Conservation (phyloP, 495 filamentous ascomycete species). For the Alectoria sarmentosa region DNA sequence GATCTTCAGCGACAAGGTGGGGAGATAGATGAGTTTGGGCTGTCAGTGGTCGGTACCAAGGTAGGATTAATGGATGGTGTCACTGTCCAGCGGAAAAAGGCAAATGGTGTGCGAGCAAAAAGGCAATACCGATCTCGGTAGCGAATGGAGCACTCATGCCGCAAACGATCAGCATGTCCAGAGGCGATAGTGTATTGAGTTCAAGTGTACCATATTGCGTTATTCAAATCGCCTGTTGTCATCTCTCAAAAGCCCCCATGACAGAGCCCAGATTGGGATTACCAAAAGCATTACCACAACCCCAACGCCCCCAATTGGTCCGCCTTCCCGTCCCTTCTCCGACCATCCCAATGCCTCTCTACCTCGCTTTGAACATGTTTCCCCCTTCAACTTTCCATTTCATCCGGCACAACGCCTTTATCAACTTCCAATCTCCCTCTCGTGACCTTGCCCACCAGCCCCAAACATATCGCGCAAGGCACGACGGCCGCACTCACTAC, state of each 20-base stretch:
- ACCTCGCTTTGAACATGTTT: neutral
- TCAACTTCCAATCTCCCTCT: constrained; percentile 53
- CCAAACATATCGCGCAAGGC: constrained; percentile 60
- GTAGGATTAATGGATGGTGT: neutral
- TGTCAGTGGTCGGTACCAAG: neutral
- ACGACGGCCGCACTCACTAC: constrained; percentile 58
- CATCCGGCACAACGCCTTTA: neutral
- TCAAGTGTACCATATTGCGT: neutral
- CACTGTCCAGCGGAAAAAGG: too few relatives aligned
- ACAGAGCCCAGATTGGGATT: neutral
- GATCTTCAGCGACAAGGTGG: neutral
- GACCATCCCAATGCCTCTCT: neutral
- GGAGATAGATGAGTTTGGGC: neutral
- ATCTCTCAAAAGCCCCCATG: neutral
- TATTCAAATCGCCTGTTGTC: neutral
- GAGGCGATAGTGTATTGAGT: neutral
- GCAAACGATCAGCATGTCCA: neutral
- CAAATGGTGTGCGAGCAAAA: neutral
- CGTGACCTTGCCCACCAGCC: constrained; percentile 49
- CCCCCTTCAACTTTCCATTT: neutral
- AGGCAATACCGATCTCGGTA: neutral
- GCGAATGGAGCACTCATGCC: neutral
- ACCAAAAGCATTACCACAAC: neutral
- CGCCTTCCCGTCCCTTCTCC: neutral
- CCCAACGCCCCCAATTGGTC: neutral